Percentiles rank a stretch among this genome's conserved stretches.
Evolutionary conservation across 2,329 filamentous ascomycete genomes (phyloP).

Genomic region (Penicillium vulpinum): DNA sequence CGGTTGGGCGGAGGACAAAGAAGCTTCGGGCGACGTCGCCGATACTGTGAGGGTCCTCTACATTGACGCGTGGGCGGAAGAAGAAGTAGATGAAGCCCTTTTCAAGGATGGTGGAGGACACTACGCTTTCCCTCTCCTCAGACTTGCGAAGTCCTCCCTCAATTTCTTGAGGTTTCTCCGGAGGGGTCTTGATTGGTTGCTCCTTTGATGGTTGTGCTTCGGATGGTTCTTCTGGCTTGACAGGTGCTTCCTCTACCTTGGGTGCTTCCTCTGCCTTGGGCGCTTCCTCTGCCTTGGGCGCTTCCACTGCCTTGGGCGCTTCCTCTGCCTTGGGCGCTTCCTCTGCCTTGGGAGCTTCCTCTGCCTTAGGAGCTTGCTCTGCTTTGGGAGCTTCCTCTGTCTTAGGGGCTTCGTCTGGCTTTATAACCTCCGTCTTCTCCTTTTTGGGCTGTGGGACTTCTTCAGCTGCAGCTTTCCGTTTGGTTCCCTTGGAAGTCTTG

Average conservation of each 20-base stretch:
- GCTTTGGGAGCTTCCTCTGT: too few species aligned
- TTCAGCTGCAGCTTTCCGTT: slow-evolving; percentile 40
- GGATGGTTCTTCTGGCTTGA: slow-evolving; percentile 15
- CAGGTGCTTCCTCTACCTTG: slow-evolving; percentile 13
- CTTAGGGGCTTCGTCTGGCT: slow-evolving; percentile 14
- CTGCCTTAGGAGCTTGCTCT: slow-evolving; percentile 24
- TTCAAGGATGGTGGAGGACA: slow-evolving; percentile 69
- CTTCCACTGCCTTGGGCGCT: slow-evolving; percentile 6
- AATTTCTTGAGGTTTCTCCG: slow-evolving; percentile 17
- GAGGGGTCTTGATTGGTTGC: slow-evolving; percentile 6
- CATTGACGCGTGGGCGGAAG: slow-evolving; percentile 72
- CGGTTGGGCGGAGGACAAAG: slow-evolving; percentile 74
- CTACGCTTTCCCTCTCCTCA: slow-evolving; percentile 51
- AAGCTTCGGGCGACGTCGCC: slow-evolving; percentile 75
- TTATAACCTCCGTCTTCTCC: slow-evolving; percentile 37
- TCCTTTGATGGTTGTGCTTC: slow-evolving; percentile 12
- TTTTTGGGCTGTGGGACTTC: slow-evolving; percentile 38
- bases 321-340: slow-evolving; percentile 15
- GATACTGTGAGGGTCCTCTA: slow-evolving; percentile 67
- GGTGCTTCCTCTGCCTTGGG: slow-evolving; percentile 12
- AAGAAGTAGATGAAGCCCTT: slow-evolving; percentile 94
- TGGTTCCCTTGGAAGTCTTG: slow-evolving; percentile 33
- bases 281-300: not conserved
- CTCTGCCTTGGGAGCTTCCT: too few species aligned
- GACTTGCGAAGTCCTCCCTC: slow-evolving; percentile 52